Evolutionary conservation across 768 basidiomycete genomes (phyloP), one percentile per base, ranked within the genome.

Genomic region (Psilocybe azurescens): DNA sequence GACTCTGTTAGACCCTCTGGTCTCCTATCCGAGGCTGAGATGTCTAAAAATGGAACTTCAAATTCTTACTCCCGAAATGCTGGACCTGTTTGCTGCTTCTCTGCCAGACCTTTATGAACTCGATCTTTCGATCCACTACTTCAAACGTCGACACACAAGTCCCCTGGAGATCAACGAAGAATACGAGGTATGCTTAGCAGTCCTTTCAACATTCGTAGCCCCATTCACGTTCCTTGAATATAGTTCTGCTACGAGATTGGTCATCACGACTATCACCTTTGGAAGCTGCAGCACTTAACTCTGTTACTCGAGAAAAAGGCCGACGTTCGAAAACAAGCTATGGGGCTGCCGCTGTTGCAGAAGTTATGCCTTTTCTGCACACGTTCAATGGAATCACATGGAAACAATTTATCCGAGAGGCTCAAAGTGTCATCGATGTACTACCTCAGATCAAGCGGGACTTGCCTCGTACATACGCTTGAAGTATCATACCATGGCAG

Each of bases 141-240:
- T 56, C 55, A 56, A 56, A 32, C 44, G 55, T 28, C n/a, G 55
- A 9, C 41, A 56, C 41, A 47, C 9, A 30, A 47, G 55, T 16
- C 24, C 41, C 11, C 20, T 44, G n/a, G 5, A 5, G 9, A 53
- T 53, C 38, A 56, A 56, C 20, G 55, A 30, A 32, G 41, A 56
- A 32, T 46, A 56, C 16, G 41, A 56, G 55, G 33, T 36, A 7
- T 7, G 33, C 1, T 36, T 11, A 36, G 24, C 24, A 24, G 24
- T 36, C 33, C 33, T 36, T 36, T 11, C 11, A 55, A 20, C 63
- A 56, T 18, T 24, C 48, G 4, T 11, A 11, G 2, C 32, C 51
- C 10, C 20, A 29, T 11, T 20, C 20, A 5, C 9, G 10, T 16
- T 29, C 46, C 32, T 44, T n/a, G 33, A 11, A 36, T 36, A 29